Percentiles rank a stretch among this genome's conserved stretches.
These are phyloP conservation scores for Ustilago bromivora DNA, from an alignment of 1,284 basidiomycete species.

Conservation along the genomic window DNA sequence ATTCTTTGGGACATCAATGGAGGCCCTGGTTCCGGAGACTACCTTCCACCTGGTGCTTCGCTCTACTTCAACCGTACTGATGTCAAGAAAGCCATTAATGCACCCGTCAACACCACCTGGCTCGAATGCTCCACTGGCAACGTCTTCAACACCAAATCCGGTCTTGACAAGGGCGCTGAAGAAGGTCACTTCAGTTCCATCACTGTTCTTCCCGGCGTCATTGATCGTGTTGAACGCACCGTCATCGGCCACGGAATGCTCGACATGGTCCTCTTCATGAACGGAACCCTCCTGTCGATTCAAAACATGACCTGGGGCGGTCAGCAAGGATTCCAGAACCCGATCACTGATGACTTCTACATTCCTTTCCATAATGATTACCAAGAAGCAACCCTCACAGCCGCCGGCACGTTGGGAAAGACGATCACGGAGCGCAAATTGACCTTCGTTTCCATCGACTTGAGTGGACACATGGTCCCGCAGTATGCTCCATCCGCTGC, in stretches of 20 bases:
- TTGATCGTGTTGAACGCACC: slow-evolving; percentile 55
- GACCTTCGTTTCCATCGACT: slow-evolving; percentile 52
- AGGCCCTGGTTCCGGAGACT: slow-evolving; percentile 25
- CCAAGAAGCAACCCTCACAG: slow-evolving; percentile 27
- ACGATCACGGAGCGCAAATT: slow-evolving; percentile 60
- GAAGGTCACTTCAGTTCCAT: slow-evolving; percentile 19
- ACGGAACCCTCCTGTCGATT: slow-evolving; percentile 58
- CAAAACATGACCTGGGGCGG: slow-evolving; percentile 68
- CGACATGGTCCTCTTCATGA: slow-evolving; percentile 59
- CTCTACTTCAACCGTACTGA: slow-evolving; percentile 52
- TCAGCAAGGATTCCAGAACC: slow-evolving; percentile 61
- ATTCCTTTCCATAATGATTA: slow-evolving; percentile 34
- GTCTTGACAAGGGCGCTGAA: slow-evolving; percentile 31
- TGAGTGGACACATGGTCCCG: slow-evolving; percentile 62
- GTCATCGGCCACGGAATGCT: slow-evolving; percentile 62
- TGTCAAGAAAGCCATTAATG: slow-evolving; percentile 63
- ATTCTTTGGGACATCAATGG: slow-evolving; percentile 40
- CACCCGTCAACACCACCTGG: slow-evolving; percentile 47
- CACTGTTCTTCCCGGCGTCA: slow-evolving; percentile 53
- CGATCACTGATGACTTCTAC: slow-evolving; percentile 47
- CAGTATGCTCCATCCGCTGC: slow-evolving; percentile 59
- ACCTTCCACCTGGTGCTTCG: slow-evolving; percentile 25
- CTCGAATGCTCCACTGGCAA: slow-evolving; percentile 37
- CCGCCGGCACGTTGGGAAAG: slow-evolving; percentile 36
- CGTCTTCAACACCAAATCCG: slow-evolving; percentile 48